Percentiles rank a stretch among this genome's conserved stretches.
phyloP scores from a whole-genome alignment of 2,329 filamentous ascomycete genomes.

The Cladosporium sp. region DNA sequence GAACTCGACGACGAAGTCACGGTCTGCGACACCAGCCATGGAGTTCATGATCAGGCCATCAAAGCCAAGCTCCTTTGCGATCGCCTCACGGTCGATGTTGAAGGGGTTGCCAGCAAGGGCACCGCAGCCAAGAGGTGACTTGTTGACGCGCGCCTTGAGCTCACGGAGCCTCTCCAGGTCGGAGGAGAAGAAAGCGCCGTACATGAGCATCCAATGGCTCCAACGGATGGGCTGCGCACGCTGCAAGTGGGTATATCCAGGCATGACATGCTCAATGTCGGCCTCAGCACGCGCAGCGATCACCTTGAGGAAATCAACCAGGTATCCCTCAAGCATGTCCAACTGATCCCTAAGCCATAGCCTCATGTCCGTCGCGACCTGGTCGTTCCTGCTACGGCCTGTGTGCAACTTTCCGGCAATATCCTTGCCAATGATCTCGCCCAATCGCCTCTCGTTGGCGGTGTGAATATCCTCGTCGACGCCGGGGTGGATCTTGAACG shows the following conservation, averaged over 20 bases:
- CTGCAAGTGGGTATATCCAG: constrained; percentile 85
- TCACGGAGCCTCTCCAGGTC: constrained; percentile 78
- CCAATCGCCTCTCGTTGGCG: constrained; percentile 56
- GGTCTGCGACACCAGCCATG: constrained; percentile 72
- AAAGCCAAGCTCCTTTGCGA: constrained; percentile 80
- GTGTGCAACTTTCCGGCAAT: constrained; percentile 89
- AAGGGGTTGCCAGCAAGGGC: constrained; percentile 82
- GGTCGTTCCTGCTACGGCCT: constrained; percentile 82
- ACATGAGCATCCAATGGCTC: constrained; percentile 78
- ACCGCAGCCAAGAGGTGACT: constrained; percentile 68
- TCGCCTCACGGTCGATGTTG: constrained; percentile 73
- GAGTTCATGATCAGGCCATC: constrained; percentile 73
- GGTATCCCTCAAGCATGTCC: constrained; percentile 65
- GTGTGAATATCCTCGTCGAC: constrained; percentile 58
- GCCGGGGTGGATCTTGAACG: constrained; percentile 48
- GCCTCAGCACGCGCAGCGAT: constrained; percentile 68
- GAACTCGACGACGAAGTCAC: constrained; percentile 80
- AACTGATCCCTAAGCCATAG: constrained; percentile 82
- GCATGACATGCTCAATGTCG: constrained; percentile 78
- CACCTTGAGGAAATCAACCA: constrained; percentile 70
- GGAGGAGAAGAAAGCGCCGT: constrained; percentile 68
- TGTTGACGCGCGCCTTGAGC: constrained; percentile 72
- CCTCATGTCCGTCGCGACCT: constrained; percentile 86
- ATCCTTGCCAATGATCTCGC: constrained; percentile 83
- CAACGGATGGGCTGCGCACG: constrained; percentile 78